Conservation (phyloP, 1,139 yeast species). For the Taphrina populina region DNA sequence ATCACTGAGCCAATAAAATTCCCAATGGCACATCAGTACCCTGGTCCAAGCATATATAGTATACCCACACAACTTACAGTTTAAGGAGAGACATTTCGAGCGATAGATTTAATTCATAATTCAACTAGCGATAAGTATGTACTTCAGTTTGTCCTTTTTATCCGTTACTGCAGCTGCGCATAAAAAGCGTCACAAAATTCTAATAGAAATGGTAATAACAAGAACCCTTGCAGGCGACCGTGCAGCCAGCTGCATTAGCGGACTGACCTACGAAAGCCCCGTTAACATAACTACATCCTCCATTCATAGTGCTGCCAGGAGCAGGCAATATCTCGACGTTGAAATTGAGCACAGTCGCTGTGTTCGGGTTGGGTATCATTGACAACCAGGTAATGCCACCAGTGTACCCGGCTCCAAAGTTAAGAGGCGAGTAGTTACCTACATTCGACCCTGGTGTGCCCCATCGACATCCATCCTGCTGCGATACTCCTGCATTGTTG, state of each 20-base stretch:
- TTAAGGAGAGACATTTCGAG: no score
- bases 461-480: conserved; percentile 91
- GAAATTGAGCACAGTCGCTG: conserved; percentile 71
- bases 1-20: no score
- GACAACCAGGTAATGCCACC: conserved; percentile 81
- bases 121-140: no score
- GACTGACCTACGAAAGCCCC: conserved; percentile 65
- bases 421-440: conserved; percentile 98
- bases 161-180: no score
- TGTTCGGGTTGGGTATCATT: conserved; percentile 74
- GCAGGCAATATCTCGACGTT: conserved; percentile 79
- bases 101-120: no score
- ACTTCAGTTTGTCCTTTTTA: neutral
- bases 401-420: conserved; percentile 87
- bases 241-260: conserved; percentile 44
- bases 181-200: no score
- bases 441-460: conserved; percentile 73
- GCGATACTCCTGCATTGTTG: conserved; percentile 89
- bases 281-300: conserved; percentile 75
- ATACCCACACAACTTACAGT: no score
- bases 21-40: no score
- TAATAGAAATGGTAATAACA: conserved; percentile 20
- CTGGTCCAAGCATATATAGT: no score
- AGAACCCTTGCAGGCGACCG: conserved; percentile 91
- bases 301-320: conserved; percentile 63